Evolutionary conservation across 148 eudicot genomes (phyloP).

Genomic region (Fagopyrum tataricum): DNA sequence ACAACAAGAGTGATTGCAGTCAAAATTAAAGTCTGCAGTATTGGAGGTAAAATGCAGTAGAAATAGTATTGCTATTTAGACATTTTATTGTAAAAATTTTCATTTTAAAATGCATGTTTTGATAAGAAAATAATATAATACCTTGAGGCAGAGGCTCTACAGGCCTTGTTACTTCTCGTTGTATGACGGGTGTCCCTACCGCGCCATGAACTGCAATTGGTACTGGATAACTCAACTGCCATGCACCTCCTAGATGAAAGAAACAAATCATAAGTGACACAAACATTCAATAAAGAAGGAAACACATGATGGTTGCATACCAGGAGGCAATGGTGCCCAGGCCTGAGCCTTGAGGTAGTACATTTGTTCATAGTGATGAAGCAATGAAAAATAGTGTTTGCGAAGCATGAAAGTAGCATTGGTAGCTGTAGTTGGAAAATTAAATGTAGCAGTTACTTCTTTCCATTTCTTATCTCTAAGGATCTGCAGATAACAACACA

Average conservation of each 20-base stretch:
- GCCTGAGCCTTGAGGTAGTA: slow-evolving; percentile 68
- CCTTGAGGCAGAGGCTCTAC: slow-evolving; percentile 41
- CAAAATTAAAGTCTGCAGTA: no score
- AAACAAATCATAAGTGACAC: not conserved
- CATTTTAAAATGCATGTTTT: no score
- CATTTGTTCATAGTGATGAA: slow-evolving; percentile 69
- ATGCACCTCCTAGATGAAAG: slow-evolving; percentile 34
- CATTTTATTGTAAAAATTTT: no score
- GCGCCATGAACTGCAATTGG: slow-evolving; percentile 34
- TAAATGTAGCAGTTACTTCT: slow-evolving; percentile 70
- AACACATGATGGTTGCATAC: slow-evolving; percentile 21
- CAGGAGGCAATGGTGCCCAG: slow-evolving; percentile 42
- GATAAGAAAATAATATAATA: slow-evolving; percentile 9
- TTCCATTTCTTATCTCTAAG: slow-evolving; percentile 74
- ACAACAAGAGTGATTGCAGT: not conserved
- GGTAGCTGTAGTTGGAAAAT: slow-evolving; percentile 89
- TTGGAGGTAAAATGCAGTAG: no score
- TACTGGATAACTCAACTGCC: slow-evolving; percentile 24
- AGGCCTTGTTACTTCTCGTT: slow-evolving; percentile 24
- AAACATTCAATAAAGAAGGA: not conserved
- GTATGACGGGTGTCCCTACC: slow-evolving; percentile 20
- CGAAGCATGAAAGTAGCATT: slow-evolving; percentile 90
- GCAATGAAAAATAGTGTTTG: slow-evolving; percentile 62
- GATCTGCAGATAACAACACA: slow-evolving; percentile 33
- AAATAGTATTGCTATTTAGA: no score